Conservation (phyloP, 441 rosid genomes). For the Syzygium malaccense region DNA sequence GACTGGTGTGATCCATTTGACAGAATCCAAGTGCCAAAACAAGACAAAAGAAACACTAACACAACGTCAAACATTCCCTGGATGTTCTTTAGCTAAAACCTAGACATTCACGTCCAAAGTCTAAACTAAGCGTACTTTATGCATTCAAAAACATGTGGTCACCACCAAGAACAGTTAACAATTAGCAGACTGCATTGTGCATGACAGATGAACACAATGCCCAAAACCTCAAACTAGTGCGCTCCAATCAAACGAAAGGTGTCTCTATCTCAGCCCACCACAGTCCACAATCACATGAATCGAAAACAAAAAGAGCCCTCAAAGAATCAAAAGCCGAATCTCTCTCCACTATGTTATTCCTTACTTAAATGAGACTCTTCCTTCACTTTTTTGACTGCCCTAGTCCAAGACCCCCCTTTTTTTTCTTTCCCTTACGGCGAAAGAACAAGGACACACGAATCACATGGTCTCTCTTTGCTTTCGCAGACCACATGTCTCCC, state of each 20-base stretch:
- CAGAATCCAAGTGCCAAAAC: background rate
- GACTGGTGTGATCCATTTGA: background rate
- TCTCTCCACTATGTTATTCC: background rate
- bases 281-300: background rate
- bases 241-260: too few relatives aligned
- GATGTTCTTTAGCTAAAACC: background rate
- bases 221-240: background rate
- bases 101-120: background rate
- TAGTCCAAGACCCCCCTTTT: constrained; percentile 30
- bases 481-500: constrained; percentile 4
- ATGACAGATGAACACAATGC: background rate
- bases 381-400: constrained; percentile 35
- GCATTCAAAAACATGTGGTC: background rate
- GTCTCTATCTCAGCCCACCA: background rate
- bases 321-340: background rate
- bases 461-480: constrained; percentile 27
- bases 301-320: background rate
- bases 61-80: background rate
- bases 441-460: constrained; percentile 7
- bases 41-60: background rate
- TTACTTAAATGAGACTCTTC: background rate
- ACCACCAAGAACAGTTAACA: background rate
- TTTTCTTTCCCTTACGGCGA: constrained; percentile 15
- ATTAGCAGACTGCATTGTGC: background rate
- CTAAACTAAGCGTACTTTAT: background rate